phyloP scores from a whole-genome alignment of 2,329 filamentous ascomycete species.

The Exophiala viscosa region DNA sequence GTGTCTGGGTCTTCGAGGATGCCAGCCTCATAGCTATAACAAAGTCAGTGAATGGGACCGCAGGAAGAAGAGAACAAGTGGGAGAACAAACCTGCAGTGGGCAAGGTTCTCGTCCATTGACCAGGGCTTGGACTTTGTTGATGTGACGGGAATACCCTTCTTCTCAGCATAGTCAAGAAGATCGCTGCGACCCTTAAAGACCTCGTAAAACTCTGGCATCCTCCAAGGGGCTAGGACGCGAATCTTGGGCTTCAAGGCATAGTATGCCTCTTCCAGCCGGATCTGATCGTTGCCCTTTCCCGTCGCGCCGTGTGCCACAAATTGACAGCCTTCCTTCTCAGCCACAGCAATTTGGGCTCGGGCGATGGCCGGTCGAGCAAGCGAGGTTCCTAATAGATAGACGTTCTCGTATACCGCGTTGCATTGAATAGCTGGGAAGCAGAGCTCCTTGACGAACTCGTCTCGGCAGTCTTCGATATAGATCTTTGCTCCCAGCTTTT shows the following conservation, averaged over 20 bases:
- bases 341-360: conserved; percentile 42
- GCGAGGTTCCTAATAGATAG: conserved; percentile 30
- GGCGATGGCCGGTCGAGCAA: conserved; percentile 46
- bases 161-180: conserved; percentile 45
- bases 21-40: conserved; percentile 62
- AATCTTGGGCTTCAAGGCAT: conserved; percentile 46
- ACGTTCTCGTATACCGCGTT: conserved; percentile 41
- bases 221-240: conserved; percentile 49
- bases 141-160: conserved; percentile 11
- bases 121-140: conserved; percentile 58
- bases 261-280: conserved; percentile 50
- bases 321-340: conserved; percentile 42
- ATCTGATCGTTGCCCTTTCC: conserved; percentile 42
- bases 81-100: conserved; percentile 39
- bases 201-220: conserved; percentile 47
- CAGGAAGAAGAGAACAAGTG: too few relatives aligned
- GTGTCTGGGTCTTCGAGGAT: conserved; percentile 63
- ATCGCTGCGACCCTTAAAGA: conserved; percentile 48
- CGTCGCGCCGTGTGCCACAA: conserved; percentile 43
- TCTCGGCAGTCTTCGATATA: conserved; percentile 55
- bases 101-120: conserved; percentile 65
- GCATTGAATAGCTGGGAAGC: conserved; percentile 73
- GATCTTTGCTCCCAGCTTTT: conserved; percentile 64
- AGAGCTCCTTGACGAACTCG: conserved; percentile 76
- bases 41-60: too few relatives aligned